phyloP scores from a whole-genome alignment of 2,329 filamentous ascomycete genomes.

The Cercospora sesami region DNA sequence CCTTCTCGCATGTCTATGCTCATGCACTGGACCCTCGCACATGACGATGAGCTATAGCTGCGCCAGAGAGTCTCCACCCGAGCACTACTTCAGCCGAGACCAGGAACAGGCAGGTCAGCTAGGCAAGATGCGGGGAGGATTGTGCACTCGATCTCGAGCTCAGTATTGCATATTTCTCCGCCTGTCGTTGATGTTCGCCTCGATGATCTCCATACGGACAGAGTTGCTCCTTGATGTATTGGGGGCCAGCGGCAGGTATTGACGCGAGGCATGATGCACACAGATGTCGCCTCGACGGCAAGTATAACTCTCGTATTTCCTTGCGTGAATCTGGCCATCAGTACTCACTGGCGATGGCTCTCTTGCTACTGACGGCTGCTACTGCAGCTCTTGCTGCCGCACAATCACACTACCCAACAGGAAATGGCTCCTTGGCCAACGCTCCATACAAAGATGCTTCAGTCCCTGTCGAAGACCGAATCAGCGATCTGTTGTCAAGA shows the following conservation, averaged over 20 bases:
- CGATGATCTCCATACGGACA: neutral
- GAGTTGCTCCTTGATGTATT: conserved; percentile 10
- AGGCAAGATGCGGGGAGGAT: conserved; percentile 20
- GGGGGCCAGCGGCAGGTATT: conserved; percentile 1
- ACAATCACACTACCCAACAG: conserved; percentile 10
- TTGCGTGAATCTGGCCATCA: neutral
- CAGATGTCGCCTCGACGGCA: neutral
- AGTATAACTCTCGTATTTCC: conserved; percentile 11
- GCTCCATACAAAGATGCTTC: conserved; percentile 56
- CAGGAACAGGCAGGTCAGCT: conserved; percentile 16
- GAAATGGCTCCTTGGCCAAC: conserved; percentile 36
- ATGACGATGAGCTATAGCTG: neutral
- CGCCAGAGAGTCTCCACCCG: conserved; percentile 1
- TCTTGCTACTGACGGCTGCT: conserved; percentile 4
- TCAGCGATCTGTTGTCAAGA: conserved; percentile 66
- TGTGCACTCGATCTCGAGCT: neutral
- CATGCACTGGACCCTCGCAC: neutral
- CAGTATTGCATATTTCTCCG: conserved; percentile 18
- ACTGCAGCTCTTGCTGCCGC: neutral
- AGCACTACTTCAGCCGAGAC: conserved; percentile 14
- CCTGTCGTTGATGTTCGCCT: neutral
- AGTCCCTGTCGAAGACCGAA: conserved; percentile 62
- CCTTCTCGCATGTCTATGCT: neutral
- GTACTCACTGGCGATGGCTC: neutral
- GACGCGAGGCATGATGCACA: conserved; percentile 7